A percentile compares a stretch with the other conserved stretches of the same genome.
Conservation (phyloP, 257 asterid species). For the Osmanthus fragrans region DNA sequence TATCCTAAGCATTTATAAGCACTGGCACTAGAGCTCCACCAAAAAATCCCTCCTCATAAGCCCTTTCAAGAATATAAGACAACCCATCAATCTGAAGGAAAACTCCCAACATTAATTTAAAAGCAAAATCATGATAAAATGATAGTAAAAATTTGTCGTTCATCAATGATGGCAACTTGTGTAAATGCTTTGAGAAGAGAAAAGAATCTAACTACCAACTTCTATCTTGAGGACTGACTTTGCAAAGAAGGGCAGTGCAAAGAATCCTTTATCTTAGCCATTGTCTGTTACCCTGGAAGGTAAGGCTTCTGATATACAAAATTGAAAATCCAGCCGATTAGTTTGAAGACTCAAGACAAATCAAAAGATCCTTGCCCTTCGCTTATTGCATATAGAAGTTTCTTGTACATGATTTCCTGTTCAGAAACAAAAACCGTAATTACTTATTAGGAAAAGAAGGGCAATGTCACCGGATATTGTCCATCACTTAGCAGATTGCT, state of each 20-base stretch:
- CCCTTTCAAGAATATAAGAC: neutral
- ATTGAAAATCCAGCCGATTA: slow-evolving; percentile 5
- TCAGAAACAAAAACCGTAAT: neutral
- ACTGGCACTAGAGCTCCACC: neutral
- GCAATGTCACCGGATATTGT: neutral
- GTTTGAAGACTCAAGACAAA: slow-evolving; percentile 56
- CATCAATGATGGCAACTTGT: neutral
- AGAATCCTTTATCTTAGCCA: slow-evolving; percentile 17
- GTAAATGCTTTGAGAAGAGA: neutral
- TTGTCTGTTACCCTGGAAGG: slow-evolving; percentile 4
- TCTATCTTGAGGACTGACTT: slow-evolving; percentile 27
- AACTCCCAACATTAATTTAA: neutral
- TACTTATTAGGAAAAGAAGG: neutral
- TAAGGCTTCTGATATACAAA: slow-evolving; percentile 5
- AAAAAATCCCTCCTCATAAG: neutral
- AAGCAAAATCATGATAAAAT: neutral
- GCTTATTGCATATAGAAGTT: slow-evolving; percentile 78
- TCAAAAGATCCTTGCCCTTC: slow-evolving; percentile 99
- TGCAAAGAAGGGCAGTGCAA: slow-evolving; percentile 21
- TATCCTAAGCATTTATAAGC: slow-evolving; percentile 3
- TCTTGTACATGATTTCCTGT: slow-evolving; percentile 93
- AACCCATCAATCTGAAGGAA: neutral
- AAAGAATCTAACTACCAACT: neutral
- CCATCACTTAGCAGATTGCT: neutral
- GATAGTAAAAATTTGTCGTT: neutral